These are phyloP conservation scores for Cladosporium sp. DNA, from an alignment of 2,329 filamentous ascomycete genomes.

Conservation along the genomic window DNA sequence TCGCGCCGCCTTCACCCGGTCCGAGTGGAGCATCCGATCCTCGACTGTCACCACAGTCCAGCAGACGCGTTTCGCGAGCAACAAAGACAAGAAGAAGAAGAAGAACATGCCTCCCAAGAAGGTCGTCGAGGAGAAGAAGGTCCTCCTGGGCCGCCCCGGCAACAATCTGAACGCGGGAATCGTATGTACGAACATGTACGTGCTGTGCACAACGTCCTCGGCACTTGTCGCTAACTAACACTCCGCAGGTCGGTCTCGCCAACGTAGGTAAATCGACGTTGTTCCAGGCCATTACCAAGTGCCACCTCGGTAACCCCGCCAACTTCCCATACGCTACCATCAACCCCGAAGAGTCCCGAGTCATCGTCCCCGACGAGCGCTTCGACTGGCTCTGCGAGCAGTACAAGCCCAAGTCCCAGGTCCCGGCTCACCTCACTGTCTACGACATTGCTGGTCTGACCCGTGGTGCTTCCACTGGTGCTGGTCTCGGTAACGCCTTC, in stretches of 20 bases:
- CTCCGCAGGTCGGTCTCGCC: slow-evolving; percentile 83
- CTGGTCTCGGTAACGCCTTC: slow-evolving; percentile 96
- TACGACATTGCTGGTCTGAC: slow-evolving; percentile 99
- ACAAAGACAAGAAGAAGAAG: slow-evolving; percentile 31
- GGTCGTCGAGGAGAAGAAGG: slow-evolving; percentile 86
- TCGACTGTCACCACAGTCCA: slow-evolving; percentile 22
- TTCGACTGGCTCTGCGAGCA: slow-evolving; percentile 95
- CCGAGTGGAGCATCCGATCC: slow-evolving; percentile 17
- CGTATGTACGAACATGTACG: slow-evolving; percentile 60
- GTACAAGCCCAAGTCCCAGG: slow-evolving; percentile 95
- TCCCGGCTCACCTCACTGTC: slow-evolving; percentile 96
- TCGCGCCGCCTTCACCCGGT: slow-evolving; percentile 7
- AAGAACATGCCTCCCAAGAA: slow-evolving; percentile 88
- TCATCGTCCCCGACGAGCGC: slow-evolving; percentile 92
- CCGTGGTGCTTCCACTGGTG: slow-evolving; percentile 92
- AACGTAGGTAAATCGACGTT: slow-evolving; percentile 99
- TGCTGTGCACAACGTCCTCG: slow-evolving; percentile 32
- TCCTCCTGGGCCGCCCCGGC: slow-evolving; percentile 90
- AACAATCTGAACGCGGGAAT: slow-evolving; percentile 99
- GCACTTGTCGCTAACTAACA: slow-evolving; percentile 45
- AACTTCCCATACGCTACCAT: slow-evolving; percentile 99
- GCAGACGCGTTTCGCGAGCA: slow-evolving; percentile 51
- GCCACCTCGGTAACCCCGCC: slow-evolving; percentile 93
- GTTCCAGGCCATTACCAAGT: slow-evolving; percentile 99
- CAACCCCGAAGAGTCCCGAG: slow-evolving; percentile 95